Conservation (phyloP, 2,329 filamentous ascomycete genomes). For the Escovopsis sp. region DNA sequence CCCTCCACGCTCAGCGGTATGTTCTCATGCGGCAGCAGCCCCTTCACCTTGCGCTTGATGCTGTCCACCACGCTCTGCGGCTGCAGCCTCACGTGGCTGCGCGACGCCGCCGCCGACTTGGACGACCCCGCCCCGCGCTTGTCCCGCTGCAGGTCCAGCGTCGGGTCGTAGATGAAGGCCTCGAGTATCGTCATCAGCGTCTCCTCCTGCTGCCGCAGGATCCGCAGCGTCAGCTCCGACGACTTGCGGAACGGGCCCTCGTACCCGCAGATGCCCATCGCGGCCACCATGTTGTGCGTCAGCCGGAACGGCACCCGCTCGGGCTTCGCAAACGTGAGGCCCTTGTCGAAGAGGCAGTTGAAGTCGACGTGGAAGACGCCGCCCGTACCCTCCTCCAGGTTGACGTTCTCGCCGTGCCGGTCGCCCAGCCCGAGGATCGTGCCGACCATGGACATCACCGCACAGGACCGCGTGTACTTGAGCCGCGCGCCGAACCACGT, state of each 20-base stretch:
- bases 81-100: constrained; percentile 33
- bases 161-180: constrained; percentile 93
- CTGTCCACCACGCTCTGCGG: constrained; percentile 70
- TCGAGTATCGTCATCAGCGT: constrained; percentile 95
- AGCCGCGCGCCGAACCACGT: constrained; percentile 83
- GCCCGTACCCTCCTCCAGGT: constrained; percentile 85
- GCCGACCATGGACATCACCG: constrained; percentile 99
- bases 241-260: constrained; percentile 87
- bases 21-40: constrained; percentile 69
- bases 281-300: constrained; percentile 96
- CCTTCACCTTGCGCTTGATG: constrained; percentile 74
- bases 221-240: constrained; percentile 71
- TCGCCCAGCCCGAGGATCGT: constrained; percentile 89
- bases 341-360: constrained; percentile 98
- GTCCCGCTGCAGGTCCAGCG: constrained; percentile 70
- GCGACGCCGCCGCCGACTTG: constrained; percentile 6
- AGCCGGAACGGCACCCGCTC: constrained; percentile 91
- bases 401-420: constrained; percentile 91
- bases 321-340: constrained; percentile 84
- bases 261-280: constrained; percentile 88
- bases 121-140: constrained; percentile 35
- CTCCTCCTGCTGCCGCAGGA: constrained; percentile 83
- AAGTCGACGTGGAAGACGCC: constrained; percentile 97
- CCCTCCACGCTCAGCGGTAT: constrained; percentile 91
- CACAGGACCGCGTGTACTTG: constrained; percentile 81